These are phyloP conservation scores for Eudorina sp. DNA, from an alignment of 139 green algal genomes.

Conservation along the genomic window DNA sequence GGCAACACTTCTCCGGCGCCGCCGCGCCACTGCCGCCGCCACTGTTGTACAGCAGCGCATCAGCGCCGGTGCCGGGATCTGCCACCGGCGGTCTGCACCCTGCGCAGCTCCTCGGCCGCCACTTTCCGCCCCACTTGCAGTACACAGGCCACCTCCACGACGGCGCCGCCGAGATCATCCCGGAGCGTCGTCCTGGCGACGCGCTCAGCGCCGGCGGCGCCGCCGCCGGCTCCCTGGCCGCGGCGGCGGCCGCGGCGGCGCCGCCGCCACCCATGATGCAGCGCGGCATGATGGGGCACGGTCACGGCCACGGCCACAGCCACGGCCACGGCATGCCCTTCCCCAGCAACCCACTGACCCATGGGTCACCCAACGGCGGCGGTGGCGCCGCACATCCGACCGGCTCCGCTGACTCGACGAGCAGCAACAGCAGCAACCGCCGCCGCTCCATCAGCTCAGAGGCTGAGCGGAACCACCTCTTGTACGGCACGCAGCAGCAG, in stretches of 20 bases:
- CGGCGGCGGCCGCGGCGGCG: background rate
- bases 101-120: background rate
- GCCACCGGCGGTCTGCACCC: too few species aligned
- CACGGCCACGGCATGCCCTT: background rate
- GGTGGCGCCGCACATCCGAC: background rate
- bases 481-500: too few species aligned
- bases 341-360: background rate
- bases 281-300: too few species aligned
- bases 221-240: background rate
- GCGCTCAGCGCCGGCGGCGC: conserved; percentile 7
- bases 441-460: background rate
- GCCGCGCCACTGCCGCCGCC: background rate
- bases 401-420: background rate
- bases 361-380: background rate
- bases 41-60: background rate
- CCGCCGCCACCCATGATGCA: background rate
- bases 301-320: too few species aligned
- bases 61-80: too few species aligned
- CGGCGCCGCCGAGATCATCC: background rate
- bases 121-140: background rate
- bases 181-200: background rate
- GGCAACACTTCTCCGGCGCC: background rate
- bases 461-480: background rate
- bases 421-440: background rate
- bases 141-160: background rate